A percentile compares a stretch with the other conserved stretches of the same genome.
Evolutionary conservation across 176 grass and related monocot species (phyloP).

Genomic region (Bothriochloa decipiens): DNA sequence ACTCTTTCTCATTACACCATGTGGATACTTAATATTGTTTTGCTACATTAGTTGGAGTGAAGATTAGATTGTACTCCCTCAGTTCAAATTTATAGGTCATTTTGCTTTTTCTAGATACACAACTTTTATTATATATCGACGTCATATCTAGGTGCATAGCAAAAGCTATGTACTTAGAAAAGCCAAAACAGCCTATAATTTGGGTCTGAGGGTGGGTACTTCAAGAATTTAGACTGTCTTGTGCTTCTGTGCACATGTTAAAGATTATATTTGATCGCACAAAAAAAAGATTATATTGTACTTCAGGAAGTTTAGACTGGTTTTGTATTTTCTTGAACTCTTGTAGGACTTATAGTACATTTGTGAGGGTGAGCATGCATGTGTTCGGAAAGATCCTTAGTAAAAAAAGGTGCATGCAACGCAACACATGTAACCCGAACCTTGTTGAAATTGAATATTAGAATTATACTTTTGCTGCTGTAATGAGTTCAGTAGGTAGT

Average conservation of each 20-base stretch:
- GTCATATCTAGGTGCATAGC: too few relatives aligned
- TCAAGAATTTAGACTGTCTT: neutral
- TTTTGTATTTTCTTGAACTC: neutral
- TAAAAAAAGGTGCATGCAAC: neutral
- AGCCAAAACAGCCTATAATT: too few relatives aligned
- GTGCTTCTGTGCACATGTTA: neutral
- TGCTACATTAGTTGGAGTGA: neutral
- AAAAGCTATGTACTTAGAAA: too few relatives aligned
- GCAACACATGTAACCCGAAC: too few relatives aligned
- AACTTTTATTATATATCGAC: too few relatives aligned
- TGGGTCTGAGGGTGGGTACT: too few relatives aligned
- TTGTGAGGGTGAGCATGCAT: neutral
- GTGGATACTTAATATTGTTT: neutral
- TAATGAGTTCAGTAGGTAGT: conserved; percentile 9
- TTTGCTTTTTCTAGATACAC: too few relatives aligned
- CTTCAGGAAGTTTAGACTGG: neutral
- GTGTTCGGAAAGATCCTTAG: conserved; percentile 11
- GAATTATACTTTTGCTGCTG: neutral
- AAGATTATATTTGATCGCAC: neutral
- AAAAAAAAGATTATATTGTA: neutral
- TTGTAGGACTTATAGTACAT: neutral
- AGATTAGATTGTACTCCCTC: neutral
- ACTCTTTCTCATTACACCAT: neutral
- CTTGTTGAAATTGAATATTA: conserved; percentile 10
- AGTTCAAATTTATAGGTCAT: too few relatives aligned